Evolutionary conservation across 2,329 filamentous ascomycete species (phyloP), one percentile per base, ranked within the genome.

Genomic region (Cercospora sp.): DNA sequence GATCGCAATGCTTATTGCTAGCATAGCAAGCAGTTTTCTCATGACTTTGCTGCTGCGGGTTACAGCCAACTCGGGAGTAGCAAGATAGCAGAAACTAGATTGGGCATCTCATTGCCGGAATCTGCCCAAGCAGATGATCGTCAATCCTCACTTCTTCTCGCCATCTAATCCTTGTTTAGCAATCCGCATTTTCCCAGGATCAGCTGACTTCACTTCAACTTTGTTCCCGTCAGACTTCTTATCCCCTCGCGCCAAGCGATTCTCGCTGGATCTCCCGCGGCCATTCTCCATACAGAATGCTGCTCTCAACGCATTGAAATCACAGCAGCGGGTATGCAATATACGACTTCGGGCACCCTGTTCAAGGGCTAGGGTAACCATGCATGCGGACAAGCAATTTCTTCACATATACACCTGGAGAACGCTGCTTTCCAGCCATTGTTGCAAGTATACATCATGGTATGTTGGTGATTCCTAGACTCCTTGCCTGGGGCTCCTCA

Each of bases 1-100:
- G 93, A 89, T 96, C 67, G 93, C 90, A 2, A 97, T 97, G 65
- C 81, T 97, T 20, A 88, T 87, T 70, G 81, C 89, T 61, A 96
- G 93, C 80, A 94, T 96, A 61, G 71, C 90, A 3, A 90, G 90
- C 74, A 90, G 90, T 53, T 81, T 89, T 23, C 76, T 84, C 66
- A 94, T 95, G 90, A 87, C 88, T 60, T 75, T 88, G 18, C 79
- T 92, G 66, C 80, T 96, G 48, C 80, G 79, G 70, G 67, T 84
- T 3, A 72, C 72, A 45, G 57, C 20, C 20, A 30, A 39, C 20
- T 9, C 30, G 10, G 8, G 18, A n/a, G 30, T 36, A 20, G 23
- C 59, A 45, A 26, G 4, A 8, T 28, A 28, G 48, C 28, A 55
- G 13, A 16, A 26, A 55, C 3, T 6, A n/a, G 6, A 28, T n/a